phyloP scores from a whole-genome alignment of 768 basidiomycete genomes.

The Phaeotremella fagi region DNA sequence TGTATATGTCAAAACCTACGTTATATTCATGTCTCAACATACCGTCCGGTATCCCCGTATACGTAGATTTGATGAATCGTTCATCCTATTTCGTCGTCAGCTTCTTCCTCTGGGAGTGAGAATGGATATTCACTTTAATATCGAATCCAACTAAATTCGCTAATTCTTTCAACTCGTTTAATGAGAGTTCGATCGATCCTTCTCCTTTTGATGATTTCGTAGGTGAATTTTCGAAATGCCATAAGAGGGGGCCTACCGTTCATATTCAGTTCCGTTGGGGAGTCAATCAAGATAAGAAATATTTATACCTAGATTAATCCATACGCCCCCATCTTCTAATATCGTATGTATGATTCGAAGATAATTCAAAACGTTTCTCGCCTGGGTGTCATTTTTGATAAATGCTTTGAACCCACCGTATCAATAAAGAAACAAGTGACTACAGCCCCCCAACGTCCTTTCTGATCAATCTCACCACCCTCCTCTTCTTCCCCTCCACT shows the following conservation, averaged over 20 bases:
- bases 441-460: constrained; percentile 79
- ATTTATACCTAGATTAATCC: constrained; percentile 75
- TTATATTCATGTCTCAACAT: constrained; percentile 84
- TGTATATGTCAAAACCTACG: constrained; percentile 18
- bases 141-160: constrained; percentile 73
- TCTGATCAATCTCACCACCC: constrained; percentile 57
- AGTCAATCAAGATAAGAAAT: not conserved
- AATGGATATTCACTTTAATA: constrained; percentile 60
- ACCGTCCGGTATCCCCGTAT: constrained; percentile 72
- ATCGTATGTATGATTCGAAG: constrained; percentile 78
- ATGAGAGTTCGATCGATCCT: constrained; percentile 74
- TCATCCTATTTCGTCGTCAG: too few relatives aligned
- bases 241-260: constrained; percentile 77
- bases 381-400: constrained; percentile 52
- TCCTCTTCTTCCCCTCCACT: constrained; percentile 50
- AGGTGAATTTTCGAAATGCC: constrained; percentile 90
- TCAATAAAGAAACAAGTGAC: constrained; percentile 97
- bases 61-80: constrained; percentile 71
- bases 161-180: constrained; percentile 81
- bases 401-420: constrained; percentile 57
- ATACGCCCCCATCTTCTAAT: constrained; percentile 77
- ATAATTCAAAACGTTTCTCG: constrained; percentile 87
- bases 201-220: constrained; percentile 56
- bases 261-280: too few relatives aligned
- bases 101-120: too few relatives aligned